Percentiles rank a stretch among this genome's conserved stretches.
Evolutionary conservation across 148 eudicot genomes (phyloP).

Genomic region (Agrostemma githago): DNA sequence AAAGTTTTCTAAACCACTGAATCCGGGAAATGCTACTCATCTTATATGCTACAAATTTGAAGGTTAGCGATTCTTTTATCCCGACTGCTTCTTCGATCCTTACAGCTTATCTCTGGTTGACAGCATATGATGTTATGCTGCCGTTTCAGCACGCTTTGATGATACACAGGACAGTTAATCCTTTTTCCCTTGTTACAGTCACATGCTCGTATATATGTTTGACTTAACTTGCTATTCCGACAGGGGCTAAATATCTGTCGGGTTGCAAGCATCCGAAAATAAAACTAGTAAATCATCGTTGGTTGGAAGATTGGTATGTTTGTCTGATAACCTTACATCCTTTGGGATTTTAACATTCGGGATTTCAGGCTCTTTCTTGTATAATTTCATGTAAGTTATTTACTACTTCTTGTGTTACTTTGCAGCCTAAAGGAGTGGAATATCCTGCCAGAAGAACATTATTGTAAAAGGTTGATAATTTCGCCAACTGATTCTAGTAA

Average conservation of each 20-base stretch:
- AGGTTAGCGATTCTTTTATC: conserved; percentile 15
- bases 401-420: neutral
- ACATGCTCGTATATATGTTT: neutral
- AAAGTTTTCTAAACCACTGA: conserved; percentile 69
- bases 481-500: neutral
- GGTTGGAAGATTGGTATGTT: conserved; percentile 90
- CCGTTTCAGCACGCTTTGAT: neutral
- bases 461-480: conserved; percentile 53
- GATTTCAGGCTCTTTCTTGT: neutral
- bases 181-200: neutral
- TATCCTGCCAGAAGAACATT: conserved; percentile 71
- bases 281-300: conserved; percentile 74
- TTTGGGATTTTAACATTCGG: neutral
- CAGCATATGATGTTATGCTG: neutral
- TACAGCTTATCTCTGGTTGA: neutral
- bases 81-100: neutral
- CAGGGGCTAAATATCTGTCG: conserved; percentile 86
- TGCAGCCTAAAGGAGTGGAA: conserved; percentile 83
- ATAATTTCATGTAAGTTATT: neutral
- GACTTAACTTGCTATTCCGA: neutral
- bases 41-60: conserved; percentile 81
- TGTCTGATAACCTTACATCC: neutral
- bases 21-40: conserved; percentile 75
- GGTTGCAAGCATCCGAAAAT: conserved; percentile 54
- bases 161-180: neutral